Evolutionary conservation across 2,329 filamentous ascomycete genomes (phyloP), one percentile per base, ranked within the genome.

Genomic region (Neopestalotiopsis rosae): DNA sequence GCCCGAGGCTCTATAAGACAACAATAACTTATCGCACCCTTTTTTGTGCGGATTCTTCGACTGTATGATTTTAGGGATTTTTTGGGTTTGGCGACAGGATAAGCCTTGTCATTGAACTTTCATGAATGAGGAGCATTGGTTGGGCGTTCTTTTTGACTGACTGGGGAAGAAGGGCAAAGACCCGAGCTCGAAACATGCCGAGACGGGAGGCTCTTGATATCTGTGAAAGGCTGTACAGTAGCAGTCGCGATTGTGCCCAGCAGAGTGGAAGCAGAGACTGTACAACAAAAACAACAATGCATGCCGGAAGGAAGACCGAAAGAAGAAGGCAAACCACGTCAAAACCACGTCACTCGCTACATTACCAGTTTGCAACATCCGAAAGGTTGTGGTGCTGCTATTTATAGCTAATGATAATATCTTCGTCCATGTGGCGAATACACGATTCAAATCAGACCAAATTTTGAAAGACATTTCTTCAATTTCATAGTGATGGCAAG

Each of bases 381-480:
- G 10, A 34, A 40, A 24, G 64, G 34, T 59, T 28, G 28, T n/a
- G 52, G 24, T 42, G n/a, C 65, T 59, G 65, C 57, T 61, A 34
- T 61, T 67, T 38, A 67, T 67, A 67, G 65, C 65, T 67, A 67
- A 67, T 67, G 65, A 67, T 67, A 67, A 67, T 67, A 67, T 52
- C 20, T 38, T 38, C 40, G 40, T 64, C 61, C 40, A 49, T n/a
- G 40, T 52, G 34, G 61, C 38, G 61, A 64, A 28, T 64, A 64
- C n/a, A 64, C 42, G 20, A 52, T 52, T 10, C 20, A 20, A 52
- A 52, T 38, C 10, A 6, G 5, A 52, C 2, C 9, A 52, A 7
- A n/a, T 7, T 20, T 52, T 7, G 7, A 52, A 6, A 24, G 45
- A 20, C 45, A 20, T 9, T 52, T 52, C 45, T 52, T 20, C 9